Evolutionary conservation across 768 basidiomycete species (phyloP).

Genomic region (Multifurca ochricompacta): DNA sequence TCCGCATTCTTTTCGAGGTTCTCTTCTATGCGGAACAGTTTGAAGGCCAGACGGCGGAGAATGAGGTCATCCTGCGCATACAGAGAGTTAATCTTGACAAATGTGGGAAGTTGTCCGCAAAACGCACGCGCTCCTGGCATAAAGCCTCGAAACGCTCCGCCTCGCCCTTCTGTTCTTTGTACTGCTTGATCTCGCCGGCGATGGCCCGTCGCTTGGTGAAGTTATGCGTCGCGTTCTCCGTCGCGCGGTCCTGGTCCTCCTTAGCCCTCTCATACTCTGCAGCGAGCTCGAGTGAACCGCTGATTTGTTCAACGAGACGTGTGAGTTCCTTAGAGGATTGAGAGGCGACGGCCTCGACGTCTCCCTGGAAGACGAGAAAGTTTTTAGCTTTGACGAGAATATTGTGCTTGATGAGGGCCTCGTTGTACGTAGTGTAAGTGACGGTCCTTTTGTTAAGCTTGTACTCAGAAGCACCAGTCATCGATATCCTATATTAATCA

Average conservation of each 20-base stretch:
- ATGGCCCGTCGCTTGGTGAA: conserved; percentile 92
- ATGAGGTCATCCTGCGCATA: conserved; percentile 65
- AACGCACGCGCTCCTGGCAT: conserved; percentile 62
- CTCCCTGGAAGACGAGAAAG: conserved; percentile 98
- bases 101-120: background rate
- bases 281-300: conserved; percentile 86
- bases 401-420: conserved; percentile 80
- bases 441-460: conserved; percentile 74
- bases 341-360: conserved; percentile 95
- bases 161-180: conserved; percentile 93
- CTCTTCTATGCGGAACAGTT: conserved; percentile 83
- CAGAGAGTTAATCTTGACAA: background rate
- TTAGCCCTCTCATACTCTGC: conserved; percentile 86
- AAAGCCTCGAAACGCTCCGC: conserved; percentile 81
- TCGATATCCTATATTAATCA: conserved; percentile 61
- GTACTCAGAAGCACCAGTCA: conserved; percentile 84
- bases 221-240: conserved; percentile 90
- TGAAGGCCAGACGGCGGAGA: conserved; percentile 76
- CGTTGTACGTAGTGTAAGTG: conserved; percentile 84
- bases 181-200: conserved; percentile 91
- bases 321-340: conserved; percentile 89
- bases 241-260: conserved; percentile 79
- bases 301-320: conserved; percentile 90
- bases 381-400: conserved; percentile 99
- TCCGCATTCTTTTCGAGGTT: conserved; percentile 66